Percentiles rank a stretch among this genome's conserved stretches.
These are phyloP conservation scores for Solanum pinnatisectum DNA, from an alignment of 257 asterid genomes.

Conservation along the genomic window DNA sequence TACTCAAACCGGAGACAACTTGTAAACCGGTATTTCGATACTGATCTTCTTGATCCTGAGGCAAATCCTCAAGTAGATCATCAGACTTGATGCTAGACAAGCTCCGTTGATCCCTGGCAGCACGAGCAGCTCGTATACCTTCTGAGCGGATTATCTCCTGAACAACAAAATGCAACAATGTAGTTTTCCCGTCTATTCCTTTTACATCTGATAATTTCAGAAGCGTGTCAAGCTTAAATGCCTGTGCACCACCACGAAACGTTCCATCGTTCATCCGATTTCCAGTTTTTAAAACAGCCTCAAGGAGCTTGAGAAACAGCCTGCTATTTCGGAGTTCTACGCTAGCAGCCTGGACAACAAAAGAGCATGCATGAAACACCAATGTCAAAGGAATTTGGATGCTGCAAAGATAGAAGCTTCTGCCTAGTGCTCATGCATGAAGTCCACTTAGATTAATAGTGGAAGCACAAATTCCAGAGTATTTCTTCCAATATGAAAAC, in stretches of 20 bases:
- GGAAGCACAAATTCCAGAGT: neutral
- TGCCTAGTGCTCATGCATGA: neutral
- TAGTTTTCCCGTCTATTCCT: slow-evolving; percentile 91
- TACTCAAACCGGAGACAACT: slow-evolving; percentile 51
- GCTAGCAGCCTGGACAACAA: slow-evolving; percentile 71
- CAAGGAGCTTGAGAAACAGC: slow-evolving; percentile 79
- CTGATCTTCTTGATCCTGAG: slow-evolving; percentile 40
- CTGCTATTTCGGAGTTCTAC: slow-evolving; percentile 70
- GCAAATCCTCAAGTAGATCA: slow-evolving; percentile 26
- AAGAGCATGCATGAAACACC: neutral
- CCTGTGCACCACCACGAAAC: slow-evolving; percentile 92
- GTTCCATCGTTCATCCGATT: slow-evolving; percentile 96
- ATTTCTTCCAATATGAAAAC: neutral
- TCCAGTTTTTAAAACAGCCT: slow-evolving; percentile 96
- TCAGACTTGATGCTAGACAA: slow-evolving; percentile 37
- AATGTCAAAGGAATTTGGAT: neutral
- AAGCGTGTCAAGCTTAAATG: slow-evolving; percentile 89
- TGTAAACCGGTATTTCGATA: slow-evolving; percentile 57
- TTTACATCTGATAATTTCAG: slow-evolving; percentile 73
- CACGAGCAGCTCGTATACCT: slow-evolving; percentile 72
- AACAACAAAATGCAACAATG: slow-evolving; percentile 79
- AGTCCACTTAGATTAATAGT: neutral
- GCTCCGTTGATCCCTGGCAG: slow-evolving; percentile 33
- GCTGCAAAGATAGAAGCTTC: neutral
- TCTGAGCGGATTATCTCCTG: slow-evolving; percentile 84